Evolutionary conservation across 169 alveolate genomes (phyloP), one percentile per base, ranked within the genome.

Genomic region (Cryptosporidium meleagridis): DNA sequence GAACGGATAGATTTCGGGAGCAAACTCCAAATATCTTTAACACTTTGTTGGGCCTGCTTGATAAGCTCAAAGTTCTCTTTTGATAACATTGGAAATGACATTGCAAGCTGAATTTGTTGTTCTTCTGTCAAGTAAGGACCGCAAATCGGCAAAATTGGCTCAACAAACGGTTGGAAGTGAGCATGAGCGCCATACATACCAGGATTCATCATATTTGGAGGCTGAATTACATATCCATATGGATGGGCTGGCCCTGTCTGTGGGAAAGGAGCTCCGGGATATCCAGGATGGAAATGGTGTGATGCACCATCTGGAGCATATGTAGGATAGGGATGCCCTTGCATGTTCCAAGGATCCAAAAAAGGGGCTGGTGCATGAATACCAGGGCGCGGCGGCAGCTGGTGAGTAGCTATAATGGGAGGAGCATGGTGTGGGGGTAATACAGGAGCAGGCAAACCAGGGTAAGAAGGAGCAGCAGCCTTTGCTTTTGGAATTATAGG

Each of bases 101-200:
- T 80, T 9, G 89, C 73, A 9, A 80, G 55, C 37, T 59, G 72
- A 14, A 80, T 62, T 48, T 51, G 55, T 33, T 80, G 89, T 80
- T 80, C 65, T 48, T 80, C 89, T 29, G 89, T 80, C 29, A 80
- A 65, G 55, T 80, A 80, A 39, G 89, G 89, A 62, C 75, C 75
- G 65, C 89, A 80, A 39, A 80, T 65, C 2, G 89, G 89, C 16
- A 48, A n/a, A 23, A 80, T 80, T 3, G 75, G 62, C 62, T 80
- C 89, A 26, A 23, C 59, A 45, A 26, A 48, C 8, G 89, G 75
- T 41, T 80, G 89, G 31, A 44, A 72, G 16, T 80, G 89, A 10
- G 89, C 9, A n/a, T 80, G 80, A 23, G 89, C 7, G 26, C 70
- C 61, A 12, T 62, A 67, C n/a, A 53, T 44, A 3, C 68, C 62